Percentiles rank a stretch among this genome's conserved stretches.
phyloP scores from a whole-genome alignment of 1,139 yeast species.

The Pichia sp. region DNA sequence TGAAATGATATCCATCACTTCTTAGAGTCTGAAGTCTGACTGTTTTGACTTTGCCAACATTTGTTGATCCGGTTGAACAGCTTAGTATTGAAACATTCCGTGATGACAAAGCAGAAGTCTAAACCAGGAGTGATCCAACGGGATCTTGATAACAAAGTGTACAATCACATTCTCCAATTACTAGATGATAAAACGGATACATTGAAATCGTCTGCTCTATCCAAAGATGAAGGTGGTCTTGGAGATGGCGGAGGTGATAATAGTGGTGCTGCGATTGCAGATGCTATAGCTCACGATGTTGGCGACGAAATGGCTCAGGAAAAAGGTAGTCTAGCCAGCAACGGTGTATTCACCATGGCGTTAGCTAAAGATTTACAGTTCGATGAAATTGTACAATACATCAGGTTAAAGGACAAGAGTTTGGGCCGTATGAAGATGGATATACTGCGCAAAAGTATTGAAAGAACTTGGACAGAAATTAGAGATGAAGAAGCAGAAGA shows the following conservation, averaged over 20 bases:
- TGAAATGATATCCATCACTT: background rate
- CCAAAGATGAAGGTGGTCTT: background rate
- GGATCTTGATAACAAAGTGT: constrained; percentile 32
- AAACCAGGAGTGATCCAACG: constrained; percentile 27
- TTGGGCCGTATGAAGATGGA: constrained; percentile 63
- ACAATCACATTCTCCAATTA: constrained; percentile 32
- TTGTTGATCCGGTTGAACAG: background rate
- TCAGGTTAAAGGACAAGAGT: constrained; percentile 57
- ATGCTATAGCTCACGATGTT: constrained; percentile 1
- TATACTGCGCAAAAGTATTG: constrained; percentile 41
- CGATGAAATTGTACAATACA: constrained; percentile 49
- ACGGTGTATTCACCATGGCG: constrained; percentile 34
- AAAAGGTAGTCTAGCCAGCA: background rate
- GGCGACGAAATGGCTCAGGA: background rate
- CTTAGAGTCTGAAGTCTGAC: background rate
- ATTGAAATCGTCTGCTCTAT: constrained; percentile 20
- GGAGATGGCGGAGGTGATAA: background rate
- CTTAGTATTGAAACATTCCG: background rate
- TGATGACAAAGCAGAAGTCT: constrained; percentile 11
- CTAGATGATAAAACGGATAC: constrained; percentile 31
- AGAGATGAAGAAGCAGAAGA: constrained; percentile 32
- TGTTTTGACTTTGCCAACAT: too few relatives aligned
- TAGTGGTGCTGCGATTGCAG: background rate
- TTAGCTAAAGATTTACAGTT: constrained; percentile 55
- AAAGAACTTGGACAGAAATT: constrained; percentile 36